phyloP scores from a whole-genome alignment of 1,284 basidiomycete species.

The Paramarasmius palmivorus region DNA sequence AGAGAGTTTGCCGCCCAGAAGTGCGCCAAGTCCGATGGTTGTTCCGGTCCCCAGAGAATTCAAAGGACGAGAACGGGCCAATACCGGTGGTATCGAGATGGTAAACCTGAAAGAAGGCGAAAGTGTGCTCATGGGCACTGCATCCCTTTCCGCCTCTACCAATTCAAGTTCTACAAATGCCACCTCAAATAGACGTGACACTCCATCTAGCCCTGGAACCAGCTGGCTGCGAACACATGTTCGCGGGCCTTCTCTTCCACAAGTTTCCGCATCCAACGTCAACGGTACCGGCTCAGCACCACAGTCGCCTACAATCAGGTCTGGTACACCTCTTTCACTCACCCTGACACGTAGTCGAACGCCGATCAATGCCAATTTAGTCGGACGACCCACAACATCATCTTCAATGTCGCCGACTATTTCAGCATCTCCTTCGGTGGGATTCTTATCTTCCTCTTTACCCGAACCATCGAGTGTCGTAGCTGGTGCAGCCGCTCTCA shows the following conservation, averaged over 20 bases:
- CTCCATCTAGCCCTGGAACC: too few species aligned
- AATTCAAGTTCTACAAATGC: neutral
- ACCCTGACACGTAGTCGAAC: neutral
- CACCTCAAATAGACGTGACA: neutral
- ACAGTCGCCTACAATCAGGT: neutral
- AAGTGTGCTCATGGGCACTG: neutral
- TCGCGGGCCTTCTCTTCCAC: conserved; percentile 29
- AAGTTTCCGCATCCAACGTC: neutral
- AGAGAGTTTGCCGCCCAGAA: conserved; percentile 58
- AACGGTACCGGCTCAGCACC: neutral
- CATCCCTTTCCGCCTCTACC: neutral
- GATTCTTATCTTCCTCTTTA: conserved; percentile 14
- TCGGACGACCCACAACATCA: conserved; percentile 12
- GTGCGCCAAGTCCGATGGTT: conserved; percentile 28
- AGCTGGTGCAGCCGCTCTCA: conserved; percentile 1
- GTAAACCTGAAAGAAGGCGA: conserved; percentile 1
- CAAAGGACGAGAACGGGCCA: neutral
- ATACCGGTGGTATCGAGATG: conserved; percentile 13
- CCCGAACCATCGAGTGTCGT: neutral
- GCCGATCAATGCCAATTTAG: conserved; percentile 7
- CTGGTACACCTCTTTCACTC: neutral
- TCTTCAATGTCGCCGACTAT: conserved; percentile 16
- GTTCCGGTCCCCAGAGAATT: neutral
- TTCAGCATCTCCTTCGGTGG: neutral
- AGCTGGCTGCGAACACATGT: conserved; percentile 18